These are phyloP conservation scores for Penicillium capsulatum DNA, from an alignment of 2,329 filamentous ascomycete genomes.

Conservation along the genomic window DNA sequence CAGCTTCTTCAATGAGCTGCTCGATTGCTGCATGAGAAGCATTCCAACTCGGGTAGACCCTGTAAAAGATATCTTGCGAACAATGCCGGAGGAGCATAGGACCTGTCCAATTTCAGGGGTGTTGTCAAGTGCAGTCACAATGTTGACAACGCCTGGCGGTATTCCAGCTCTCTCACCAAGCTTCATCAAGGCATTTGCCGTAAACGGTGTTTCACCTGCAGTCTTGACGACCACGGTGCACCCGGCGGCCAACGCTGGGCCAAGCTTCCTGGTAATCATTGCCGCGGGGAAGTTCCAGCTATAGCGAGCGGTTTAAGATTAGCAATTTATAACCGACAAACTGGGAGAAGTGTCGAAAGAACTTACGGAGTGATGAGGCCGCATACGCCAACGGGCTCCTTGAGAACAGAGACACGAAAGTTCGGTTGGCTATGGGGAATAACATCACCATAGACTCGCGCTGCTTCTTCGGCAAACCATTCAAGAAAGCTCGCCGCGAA, in stretches of 20 bases:
- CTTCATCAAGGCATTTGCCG: slow-evolving; percentile 25
- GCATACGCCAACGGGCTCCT: slow-evolving; percentile 78
- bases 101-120: neutral
- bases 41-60: slow-evolving; percentile 15
- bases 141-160: slow-evolving; percentile 22
- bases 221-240: slow-evolving; percentile 35
- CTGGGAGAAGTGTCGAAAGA: too few relatives aligned
- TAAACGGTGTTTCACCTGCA: slow-evolving; percentile 30
- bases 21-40: slow-evolving; percentile 18
- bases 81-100: slow-evolving; percentile 3
- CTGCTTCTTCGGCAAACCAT: slow-evolving; percentile 53
- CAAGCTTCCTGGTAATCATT: slow-evolving; percentile 53
- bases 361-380: slow-evolving; percentile 87
- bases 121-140: neutral
- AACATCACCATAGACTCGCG: slow-evolving; percentile 47
- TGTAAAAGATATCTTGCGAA: slow-evolving; percentile 17
- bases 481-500: slow-evolving; percentile 49
- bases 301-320: too few relatives aligned
- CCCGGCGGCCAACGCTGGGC: slow-evolving; percentile 32
- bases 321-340: too few relatives aligned
- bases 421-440: slow-evolving; percentile 50
- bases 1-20: slow-evolving; percentile 37
- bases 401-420: slow-evolving; percentile 71
- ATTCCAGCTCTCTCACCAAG: slow-evolving; percentile 26
- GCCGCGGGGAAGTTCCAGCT: slow-evolving; percentile 51